A percentile compares a stretch with the other conserved stretches of the same genome.
These are phyloP conservation scores for Leptodermis oblonga DNA, from an alignment of 257 asterid genomes.

Conservation along the genomic window DNA sequence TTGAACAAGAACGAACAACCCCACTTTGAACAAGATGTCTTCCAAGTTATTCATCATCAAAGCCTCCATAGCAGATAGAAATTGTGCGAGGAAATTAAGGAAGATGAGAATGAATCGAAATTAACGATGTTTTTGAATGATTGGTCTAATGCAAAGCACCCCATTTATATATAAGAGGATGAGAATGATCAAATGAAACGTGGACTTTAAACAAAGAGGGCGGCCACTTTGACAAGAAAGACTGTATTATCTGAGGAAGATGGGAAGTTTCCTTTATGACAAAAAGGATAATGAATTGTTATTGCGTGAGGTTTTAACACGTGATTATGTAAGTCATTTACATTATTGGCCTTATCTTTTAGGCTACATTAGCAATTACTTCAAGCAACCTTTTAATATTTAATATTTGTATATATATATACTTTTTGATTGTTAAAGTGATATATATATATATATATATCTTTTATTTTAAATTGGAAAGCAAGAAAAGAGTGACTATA, in stretches of 20 bases:
- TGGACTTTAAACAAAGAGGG: neutral
- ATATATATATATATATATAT: too few relatives aligned
- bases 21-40: constrained; percentile 38
- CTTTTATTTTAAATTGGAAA: too few relatives aligned
- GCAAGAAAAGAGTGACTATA: too few relatives aligned
- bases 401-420: too few relatives aligned
- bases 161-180: constrained; percentile 11
- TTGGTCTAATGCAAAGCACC: neutral
- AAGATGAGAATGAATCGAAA: neutral
- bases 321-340: neutral
- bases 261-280: constrained; percentile 2
- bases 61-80: constrained; percentile 15
- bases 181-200: too few relatives aligned
- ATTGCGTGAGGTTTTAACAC: neutral
- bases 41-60: constrained; percentile 15
- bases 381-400: too few relatives aligned
- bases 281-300: neutral
- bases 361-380: too few relatives aligned
- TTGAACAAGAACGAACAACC: constrained; percentile 43
- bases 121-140: neutral
- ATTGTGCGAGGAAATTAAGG: neutral
- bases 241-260: neutral
- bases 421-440: too few relatives aligned
- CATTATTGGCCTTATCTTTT: neutral
- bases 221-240: constrained; percentile 11